Evolutionary conservation across 352 stramenopile genomes (phyloP).

Genomic region (Globisporangium emineosum): DNA sequence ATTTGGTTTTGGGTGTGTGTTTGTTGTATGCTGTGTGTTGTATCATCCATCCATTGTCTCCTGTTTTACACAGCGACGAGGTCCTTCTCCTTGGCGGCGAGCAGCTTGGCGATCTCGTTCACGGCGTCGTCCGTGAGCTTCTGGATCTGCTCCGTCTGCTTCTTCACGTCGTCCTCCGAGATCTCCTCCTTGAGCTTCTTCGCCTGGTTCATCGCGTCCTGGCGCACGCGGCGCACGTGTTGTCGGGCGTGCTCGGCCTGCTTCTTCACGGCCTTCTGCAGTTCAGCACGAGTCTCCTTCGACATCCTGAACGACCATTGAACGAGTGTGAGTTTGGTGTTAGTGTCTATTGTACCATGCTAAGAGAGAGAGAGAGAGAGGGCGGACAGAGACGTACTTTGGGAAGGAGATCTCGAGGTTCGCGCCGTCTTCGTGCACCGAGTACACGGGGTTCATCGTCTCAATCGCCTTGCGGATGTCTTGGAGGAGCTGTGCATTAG

Average conservation of each 20-base stretch:
- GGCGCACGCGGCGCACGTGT: conserved; percentile 79
- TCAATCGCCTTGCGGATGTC: conserved; percentile 78
- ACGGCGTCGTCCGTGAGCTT: conserved; percentile 75
- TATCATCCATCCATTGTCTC: neutral
- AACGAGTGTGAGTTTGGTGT: neutral
- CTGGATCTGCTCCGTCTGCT: conserved; percentile 76
- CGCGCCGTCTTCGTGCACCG: conserved; percentile 59
- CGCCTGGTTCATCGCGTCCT: conserved; percentile 79
- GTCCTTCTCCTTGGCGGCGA: conserved; percentile 79
- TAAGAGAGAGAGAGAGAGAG: neutral
- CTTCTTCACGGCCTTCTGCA: conserved; percentile 80
- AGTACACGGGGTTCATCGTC: conserved; percentile 72
- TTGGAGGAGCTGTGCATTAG: conserved; percentile 44
- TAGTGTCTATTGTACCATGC: neutral
- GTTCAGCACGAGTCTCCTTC: conserved; percentile 75
- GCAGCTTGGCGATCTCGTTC: conserved; percentile 65
- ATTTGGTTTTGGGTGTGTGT: neutral
- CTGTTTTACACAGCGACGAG: conserved; percentile 51
- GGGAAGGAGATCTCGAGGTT: conserved; percentile 78
- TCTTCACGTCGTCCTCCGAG: conserved; percentile 77
- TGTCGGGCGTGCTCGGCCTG: conserved; percentile 77
- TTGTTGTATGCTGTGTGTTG: neutral
- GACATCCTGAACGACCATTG: conserved; percentile 55
- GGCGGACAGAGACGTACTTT: no score
- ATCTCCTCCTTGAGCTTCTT: conserved; percentile 83